Evolutionary conservation across 176 grass and related monocot species (phyloP).

Genomic region (Carex kokanica): DNA sequence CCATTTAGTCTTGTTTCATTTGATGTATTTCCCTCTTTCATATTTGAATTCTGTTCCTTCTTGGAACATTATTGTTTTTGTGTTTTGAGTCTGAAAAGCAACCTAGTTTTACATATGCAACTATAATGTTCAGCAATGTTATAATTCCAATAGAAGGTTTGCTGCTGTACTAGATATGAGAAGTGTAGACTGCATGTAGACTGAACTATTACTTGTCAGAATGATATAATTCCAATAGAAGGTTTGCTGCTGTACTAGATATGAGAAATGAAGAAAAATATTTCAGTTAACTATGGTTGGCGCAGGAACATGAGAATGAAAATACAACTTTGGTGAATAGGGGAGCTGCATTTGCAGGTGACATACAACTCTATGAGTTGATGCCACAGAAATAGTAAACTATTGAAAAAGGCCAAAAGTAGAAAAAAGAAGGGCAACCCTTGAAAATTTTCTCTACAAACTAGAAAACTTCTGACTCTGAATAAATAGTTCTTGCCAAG

Average conservation of each 20-base stretch:
- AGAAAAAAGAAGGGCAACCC: neutral
- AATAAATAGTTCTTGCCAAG: slow-evolving; percentile 1
- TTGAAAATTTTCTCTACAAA: neutral
- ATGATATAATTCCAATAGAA: neutral
- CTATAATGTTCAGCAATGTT: neutral
- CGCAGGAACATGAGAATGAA: neutral
- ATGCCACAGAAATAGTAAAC: neutral
- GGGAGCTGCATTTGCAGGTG: neutral
- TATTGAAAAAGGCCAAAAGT: neutral
- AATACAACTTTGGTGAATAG: neutral
- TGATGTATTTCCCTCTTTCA: neutral
- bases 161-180: neutral
- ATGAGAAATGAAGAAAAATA: neutral
- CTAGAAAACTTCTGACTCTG: neutral
- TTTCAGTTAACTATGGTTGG: neutral
- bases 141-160: neutral
- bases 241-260: neutral
- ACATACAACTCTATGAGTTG: neutral
- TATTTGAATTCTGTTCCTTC: neutral
- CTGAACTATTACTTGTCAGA: too few relatives aligned
- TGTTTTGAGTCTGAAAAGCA: neutral
- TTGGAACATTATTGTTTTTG: slow-evolving; percentile 16
- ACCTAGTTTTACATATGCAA: neutral
- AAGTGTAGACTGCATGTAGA: neutral
- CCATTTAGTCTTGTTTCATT: neutral